phyloP scores from a whole-genome alignment of 2,329 filamentous ascomycete species.

The Fusarium kyushuense region DNA sequence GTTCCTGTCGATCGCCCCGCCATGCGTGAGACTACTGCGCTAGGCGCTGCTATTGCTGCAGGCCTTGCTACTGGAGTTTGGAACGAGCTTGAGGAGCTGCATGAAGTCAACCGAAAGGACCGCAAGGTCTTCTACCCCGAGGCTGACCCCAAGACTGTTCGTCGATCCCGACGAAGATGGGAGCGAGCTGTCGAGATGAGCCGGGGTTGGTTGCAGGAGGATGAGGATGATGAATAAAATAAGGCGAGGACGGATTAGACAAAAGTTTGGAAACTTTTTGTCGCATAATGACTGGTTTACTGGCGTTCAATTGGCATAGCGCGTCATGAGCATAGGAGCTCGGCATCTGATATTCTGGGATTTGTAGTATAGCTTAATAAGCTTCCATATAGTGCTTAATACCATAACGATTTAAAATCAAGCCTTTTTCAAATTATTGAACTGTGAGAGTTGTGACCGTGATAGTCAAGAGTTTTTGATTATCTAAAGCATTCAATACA shows the following conservation, averaged over 20 bases:
- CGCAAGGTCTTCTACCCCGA: slow-evolving; percentile 77
- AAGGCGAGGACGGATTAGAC: background rate
- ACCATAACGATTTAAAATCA: slow-evolving; percentile 13
- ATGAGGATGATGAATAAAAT: slow-evolving; percentile 40
- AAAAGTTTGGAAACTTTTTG: slow-evolving; percentile 10
- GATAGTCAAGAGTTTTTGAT: background rate
- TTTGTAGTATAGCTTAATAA: slow-evolving; percentile 21
- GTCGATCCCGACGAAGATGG: slow-evolving; percentile 63
- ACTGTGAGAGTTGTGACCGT: background rate
- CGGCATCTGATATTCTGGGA: slow-evolving; percentile 25
- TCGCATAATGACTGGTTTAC: slow-evolving; percentile 22
- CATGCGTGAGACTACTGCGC: slow-evolving; percentile 91
- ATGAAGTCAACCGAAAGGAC: slow-evolving; percentile 77
- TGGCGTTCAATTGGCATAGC: slow-evolving; percentile 30
- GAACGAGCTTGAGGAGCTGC: slow-evolving; percentile 79
- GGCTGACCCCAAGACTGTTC: slow-evolving; percentile 60
- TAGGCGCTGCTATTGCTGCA: slow-evolving; percentile 89
- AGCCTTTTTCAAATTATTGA: background rate
- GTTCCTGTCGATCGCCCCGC: slow-evolving; percentile 86
- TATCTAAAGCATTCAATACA: no score
- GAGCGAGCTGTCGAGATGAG: slow-evolving; percentile 71
- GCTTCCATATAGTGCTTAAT: slow-evolving; percentile 30
- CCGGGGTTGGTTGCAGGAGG: slow-evolving; percentile 62
- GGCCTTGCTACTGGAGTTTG: slow-evolving; percentile 86
- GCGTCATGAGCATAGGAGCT: slow-evolving; percentile 33